These are phyloP conservation scores for Raphanus hybrid DNA, from an alignment of 441 rosid genomes.

Conservation along the genomic window DNA sequence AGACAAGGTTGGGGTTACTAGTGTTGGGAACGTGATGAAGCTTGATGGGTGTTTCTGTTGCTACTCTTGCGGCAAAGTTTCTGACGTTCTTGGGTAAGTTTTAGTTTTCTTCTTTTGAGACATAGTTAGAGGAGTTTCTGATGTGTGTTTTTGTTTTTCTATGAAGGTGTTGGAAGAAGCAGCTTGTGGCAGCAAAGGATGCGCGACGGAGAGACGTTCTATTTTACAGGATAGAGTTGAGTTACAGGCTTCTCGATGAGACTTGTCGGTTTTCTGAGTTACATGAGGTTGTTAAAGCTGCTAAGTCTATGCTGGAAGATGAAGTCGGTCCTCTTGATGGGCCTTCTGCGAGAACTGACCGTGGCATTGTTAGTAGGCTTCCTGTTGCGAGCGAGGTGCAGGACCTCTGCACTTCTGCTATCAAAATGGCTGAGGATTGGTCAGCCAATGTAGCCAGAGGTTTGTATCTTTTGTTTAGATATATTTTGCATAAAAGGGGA, in stretches of 20 bases:
- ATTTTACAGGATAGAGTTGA: constrained; percentile 83
- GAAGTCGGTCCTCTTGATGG: constrained; percentile 90
- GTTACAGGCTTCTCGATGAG: constrained; percentile 82
- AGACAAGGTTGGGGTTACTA: constrained; percentile 83
- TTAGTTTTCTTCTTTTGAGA: neutral
- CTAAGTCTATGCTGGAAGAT: constrained; percentile 76
- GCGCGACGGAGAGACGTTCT: constrained; percentile 89
- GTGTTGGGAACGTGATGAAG: constrained; percentile 87
- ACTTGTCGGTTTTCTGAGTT: constrained; percentile 78
- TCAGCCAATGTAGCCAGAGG: constrained; percentile 53
- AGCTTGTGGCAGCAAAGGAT: constrained; percentile 82
- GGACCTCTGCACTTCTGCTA: constrained; percentile 81
- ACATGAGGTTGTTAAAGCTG: constrained; percentile 72
- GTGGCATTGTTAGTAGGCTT: constrained; percentile 94
- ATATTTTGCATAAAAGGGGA: neutral
- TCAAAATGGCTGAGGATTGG: constrained; percentile 73
- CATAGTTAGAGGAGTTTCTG: neutral
- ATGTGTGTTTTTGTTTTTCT: neutral
- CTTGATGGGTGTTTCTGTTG: constrained; percentile 99
- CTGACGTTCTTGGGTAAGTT: constrained; percentile 67
- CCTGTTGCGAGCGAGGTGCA: constrained; percentile 78
- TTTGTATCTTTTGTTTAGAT: constrained; percentile 13
- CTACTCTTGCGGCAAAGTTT: constrained; percentile 97
- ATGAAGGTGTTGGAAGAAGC: constrained; percentile 90
- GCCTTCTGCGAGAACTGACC: constrained; percentile 74